phyloP scores from a whole-genome alignment of 192 early-diverging fungal species.

The Spinellus fusiger region DNA sequence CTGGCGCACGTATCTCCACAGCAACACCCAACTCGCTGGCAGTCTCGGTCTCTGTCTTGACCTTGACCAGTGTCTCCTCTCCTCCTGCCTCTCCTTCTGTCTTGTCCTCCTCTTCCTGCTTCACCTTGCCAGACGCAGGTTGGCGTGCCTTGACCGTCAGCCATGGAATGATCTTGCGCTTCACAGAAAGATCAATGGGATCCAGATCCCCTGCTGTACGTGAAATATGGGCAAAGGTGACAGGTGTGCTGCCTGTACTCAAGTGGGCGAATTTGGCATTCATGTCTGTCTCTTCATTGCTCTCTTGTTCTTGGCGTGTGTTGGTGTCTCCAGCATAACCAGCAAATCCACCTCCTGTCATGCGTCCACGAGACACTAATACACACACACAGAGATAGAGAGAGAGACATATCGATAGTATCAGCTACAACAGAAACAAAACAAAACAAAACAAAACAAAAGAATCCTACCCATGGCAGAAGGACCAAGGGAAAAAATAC shows the following conservation, averaged over 20 bases:
- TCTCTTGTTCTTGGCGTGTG: slow-evolving; percentile 9
- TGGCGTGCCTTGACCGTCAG: slow-evolving; percentile 2
- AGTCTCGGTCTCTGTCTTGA: too few relatives aligned
- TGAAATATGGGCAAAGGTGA: slow-evolving; percentile 8
- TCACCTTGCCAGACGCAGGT: not conserved
- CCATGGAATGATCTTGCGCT: slow-evolving; percentile 11
- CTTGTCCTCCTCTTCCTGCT: not conserved
- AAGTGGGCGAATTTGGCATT: not conserved
- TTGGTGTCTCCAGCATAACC: slow-evolving; percentile 13
- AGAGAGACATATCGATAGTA: too few relatives aligned
- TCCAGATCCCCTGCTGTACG: slow-evolving; percentile 18
- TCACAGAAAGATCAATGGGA: slow-evolving; percentile 9
- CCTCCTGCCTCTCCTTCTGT: slow-evolving; percentile 1
- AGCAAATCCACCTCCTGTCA: slow-evolving; percentile 6
- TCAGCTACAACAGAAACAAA: too few relatives aligned
- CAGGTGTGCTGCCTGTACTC: slow-evolving; percentile 3
- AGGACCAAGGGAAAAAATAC: slow-evolving; percentile 48
- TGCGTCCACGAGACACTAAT: not conserved
- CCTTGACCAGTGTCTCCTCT: too few relatives aligned
- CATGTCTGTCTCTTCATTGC: slow-evolving; percentile 15
- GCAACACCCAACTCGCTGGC: too few relatives aligned
- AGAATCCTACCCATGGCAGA: slow-evolving; percentile 31
- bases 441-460: not conserved
- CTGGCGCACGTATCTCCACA: too few relatives aligned
- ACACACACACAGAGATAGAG: not conserved